Conservation (phyloP, 176 grass and related monocot genomes). For the Triticum monococcum region DNA sequence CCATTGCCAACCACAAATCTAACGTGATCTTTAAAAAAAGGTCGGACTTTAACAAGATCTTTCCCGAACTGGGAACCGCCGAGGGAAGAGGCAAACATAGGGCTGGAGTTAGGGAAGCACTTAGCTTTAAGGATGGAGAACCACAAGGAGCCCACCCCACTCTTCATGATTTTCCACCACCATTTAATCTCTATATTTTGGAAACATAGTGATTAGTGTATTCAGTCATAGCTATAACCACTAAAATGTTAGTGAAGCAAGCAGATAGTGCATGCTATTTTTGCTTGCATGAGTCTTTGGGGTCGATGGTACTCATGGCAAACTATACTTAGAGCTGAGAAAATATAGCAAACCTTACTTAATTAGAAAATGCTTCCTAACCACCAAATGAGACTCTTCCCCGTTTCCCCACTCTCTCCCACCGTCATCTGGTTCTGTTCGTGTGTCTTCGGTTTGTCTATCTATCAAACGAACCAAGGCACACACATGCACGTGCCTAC, state of each 20-base stretch:
- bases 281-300: not conserved
- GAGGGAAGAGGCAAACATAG: no score
- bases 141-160: no score
- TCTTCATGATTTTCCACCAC: no score
- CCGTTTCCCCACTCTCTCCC: not conserved
- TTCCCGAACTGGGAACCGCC: no score
- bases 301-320: not conserved
- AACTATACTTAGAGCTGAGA: not conserved
- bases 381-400: not conserved
- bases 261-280: not conserved
- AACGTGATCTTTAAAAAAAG: no score
- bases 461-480: not conserved
- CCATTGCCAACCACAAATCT: no score
- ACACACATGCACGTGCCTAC: not conserved
- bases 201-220: no score
- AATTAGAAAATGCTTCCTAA: not conserved
- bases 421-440: slow-evolving; percentile 15
- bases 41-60: no score
- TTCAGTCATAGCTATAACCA: no score
- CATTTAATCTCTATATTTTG: no score
- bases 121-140: no score
- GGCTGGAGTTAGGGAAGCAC: no score
- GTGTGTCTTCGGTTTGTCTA: slow-evolving; percentile 22
- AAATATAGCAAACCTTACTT: not conserved
- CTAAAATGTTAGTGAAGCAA: not conserved